Evolutionary conservation across 345 rosid species (phyloP), one percentile per base, ranked within the genome.

Genomic region (Hevea brasiliensis): DNA sequence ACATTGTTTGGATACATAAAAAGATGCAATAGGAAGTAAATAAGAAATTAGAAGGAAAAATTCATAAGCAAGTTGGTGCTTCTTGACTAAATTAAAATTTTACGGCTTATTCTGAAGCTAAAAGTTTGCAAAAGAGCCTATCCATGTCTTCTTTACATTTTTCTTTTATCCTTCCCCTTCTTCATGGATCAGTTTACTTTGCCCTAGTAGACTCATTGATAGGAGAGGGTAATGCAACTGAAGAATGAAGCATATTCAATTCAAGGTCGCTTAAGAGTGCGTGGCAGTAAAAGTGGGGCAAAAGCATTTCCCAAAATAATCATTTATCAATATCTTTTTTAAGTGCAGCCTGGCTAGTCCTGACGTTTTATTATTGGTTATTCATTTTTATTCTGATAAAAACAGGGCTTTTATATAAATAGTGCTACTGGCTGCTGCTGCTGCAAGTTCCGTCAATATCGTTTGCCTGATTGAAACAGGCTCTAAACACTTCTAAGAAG

Each of bases 341-440:
- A 87, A 88, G 96, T 83, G 27, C n/a, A 64, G 2, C 70, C 24
- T n/a, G 21, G 11, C 48, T 61, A 8, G 1, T 67, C 24, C 1
- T 45, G 37, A 17, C 65, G 56, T 77, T 35, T 55, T 65, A 20
- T 50, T 37, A 45, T 12, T 27, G 41, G 37, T 68, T 72, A 57
- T 61, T 65, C 42, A 45, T 42, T 47, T 58, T 57, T 70, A 12
- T 17, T 50, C 72, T 77, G 68, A 75, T 67, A 63, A 48, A 59
- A 54, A 65, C 23, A 61, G 57, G 37, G 48, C 8, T 65, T 66
- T 71, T 72, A 8, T 71, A 21, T 73, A 65, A 66, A 55, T 78
- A 93, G 97, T 58, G 88, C 92, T 72, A 85, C 87, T 37, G 93
- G 95, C 79, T 95, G 91, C 79, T n/a, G 92, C 95, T 23, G 79